Base-by-base conservation (phyloP, 2,329 filamentous ascomycete species). In the Fusarium oxysporum region DNA sequence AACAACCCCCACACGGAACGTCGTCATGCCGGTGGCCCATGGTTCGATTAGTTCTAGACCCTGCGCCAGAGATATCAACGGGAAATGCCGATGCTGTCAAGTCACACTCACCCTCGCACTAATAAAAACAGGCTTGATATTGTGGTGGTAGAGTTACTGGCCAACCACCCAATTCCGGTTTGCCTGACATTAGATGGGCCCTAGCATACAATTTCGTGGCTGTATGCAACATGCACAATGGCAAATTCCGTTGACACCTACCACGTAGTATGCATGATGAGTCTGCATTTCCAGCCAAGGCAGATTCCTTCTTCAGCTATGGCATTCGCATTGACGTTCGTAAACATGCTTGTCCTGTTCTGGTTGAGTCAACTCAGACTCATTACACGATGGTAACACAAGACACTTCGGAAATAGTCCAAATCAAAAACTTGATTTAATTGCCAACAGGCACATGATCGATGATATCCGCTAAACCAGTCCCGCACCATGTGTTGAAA, bases 401-500 rank as follows among this genome's bases (percentile, higher is more conserved):
- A 30, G 25, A 58, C 38, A 16, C 41, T 43, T 43, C 21, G 35
- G 28, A 33, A 19, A 50, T 25, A n/a, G 17, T 59, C 43, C 62
- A 45, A 54, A 61, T 45, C 43, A 44, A 53, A 67, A 67, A 56
- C 35, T 61, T 59, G 60, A 58, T 68, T 70, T 53, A 44, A 67
- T 70, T 71, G 57, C 61, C 61, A 58, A 65, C 54, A 72, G 43
- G 68, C 68, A 72, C 37, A 66, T 66, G 33, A 56, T 61, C 58
- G 37, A 62, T 69, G 30, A 45, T 70, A 61, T 61, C 60, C 71
- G 67, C 71, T 59, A 65, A 60, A 60, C 45, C 60, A 47, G 51
- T 71, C 70, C 73, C 65, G 58, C 72, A 75, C 68, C 74, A 77
- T 77, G 37, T 78, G 76, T 78, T 78, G 76, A 78, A 78, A 77